phyloP scores from a whole-genome alignment of 1,284 basidiomycete genomes.

The Cystobasidium pallidum region DNA sequence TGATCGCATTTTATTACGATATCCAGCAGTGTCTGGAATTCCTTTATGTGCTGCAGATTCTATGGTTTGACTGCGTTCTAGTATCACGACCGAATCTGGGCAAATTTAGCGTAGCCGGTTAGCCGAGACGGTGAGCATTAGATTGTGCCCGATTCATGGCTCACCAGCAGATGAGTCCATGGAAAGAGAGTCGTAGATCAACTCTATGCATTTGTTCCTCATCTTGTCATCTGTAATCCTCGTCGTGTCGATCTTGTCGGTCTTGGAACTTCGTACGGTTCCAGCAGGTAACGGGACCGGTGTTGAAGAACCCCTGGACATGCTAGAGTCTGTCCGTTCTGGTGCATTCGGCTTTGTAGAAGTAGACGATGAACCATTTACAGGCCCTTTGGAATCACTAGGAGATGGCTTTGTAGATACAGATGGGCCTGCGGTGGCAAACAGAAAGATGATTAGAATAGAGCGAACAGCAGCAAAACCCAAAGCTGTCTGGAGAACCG shows the following conservation, averaged over 20 bases:
- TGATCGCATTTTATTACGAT: constrained; percentile 83
- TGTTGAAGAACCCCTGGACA: constrained; percentile 16
- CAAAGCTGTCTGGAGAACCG: background rate
- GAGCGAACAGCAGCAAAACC: background rate
- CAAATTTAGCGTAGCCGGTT: background rate
- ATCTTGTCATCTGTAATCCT: constrained; percentile 66
- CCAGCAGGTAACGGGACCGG: constrained; percentile 52
- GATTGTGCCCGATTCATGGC: constrained; percentile 55
- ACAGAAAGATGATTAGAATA: background rate
- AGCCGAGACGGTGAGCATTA: no score
- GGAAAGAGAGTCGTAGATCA: constrained; percentile 88
- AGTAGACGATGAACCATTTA: constrained; percentile 8
- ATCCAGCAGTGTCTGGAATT: constrained; percentile 58
- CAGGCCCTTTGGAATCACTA: constrained; percentile 35
- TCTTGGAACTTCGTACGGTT: constrained; percentile 66
- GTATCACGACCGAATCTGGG: constrained; percentile 57
- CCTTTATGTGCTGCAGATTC: constrained; percentile 58
- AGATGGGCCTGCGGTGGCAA: constrained; percentile 28
- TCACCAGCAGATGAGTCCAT: constrained; percentile 80
- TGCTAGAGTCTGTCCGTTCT: constrained; percentile 19
- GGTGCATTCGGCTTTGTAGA: constrained; percentile 43
- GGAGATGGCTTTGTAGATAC: constrained; percentile 37
- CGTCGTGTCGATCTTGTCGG: constrained; percentile 68
- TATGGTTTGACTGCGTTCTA: constrained; percentile 58
- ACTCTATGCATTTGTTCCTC: constrained; percentile 83